phyloP scores from a whole-genome alignment of 2,329 filamentous ascomycete species.

The Chalaropsis thielavioides region DNA sequence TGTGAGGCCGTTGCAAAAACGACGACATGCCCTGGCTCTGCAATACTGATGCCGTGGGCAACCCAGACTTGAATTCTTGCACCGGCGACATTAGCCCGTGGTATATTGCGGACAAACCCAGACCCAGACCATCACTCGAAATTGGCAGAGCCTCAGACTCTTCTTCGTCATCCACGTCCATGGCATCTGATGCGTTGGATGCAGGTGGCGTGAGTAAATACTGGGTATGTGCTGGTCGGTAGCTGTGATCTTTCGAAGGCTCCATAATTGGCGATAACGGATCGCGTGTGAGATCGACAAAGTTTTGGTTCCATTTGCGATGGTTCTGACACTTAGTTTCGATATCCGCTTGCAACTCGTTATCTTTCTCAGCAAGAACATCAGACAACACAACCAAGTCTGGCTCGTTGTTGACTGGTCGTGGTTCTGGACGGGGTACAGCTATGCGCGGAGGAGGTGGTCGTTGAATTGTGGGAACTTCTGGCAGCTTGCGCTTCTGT shows the following conservation, averaged over 20 bases:
- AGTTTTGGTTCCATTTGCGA: slow-evolving; percentile 78
- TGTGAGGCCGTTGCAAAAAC: neutral
- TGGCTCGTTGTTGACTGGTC: slow-evolving; percentile 40
- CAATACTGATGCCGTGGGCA: slow-evolving; percentile 26
- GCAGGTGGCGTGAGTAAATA: slow-evolving; percentile 53
- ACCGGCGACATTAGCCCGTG: slow-evolving; percentile 23
- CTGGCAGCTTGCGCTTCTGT: slow-evolving; percentile 51
- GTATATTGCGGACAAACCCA: neutral
- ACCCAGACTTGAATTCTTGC: slow-evolving; percentile 34
- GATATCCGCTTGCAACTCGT: slow-evolving; percentile 66
- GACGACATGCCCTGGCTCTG: slow-evolving; percentile 23
- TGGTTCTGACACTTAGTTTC: slow-evolving; percentile 80
- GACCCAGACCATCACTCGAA: too few relatives aligned
- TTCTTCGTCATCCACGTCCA: slow-evolving; percentile 40
- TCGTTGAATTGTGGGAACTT: slow-evolving; percentile 46
- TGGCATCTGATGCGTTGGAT: slow-evolving; percentile 38
- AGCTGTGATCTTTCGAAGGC: slow-evolving; percentile 47
- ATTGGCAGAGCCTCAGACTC: neutral
- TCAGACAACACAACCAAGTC: slow-evolving; percentile 68
- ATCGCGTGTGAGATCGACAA: slow-evolving; percentile 73
- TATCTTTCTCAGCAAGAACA: slow-evolving; percentile 65
- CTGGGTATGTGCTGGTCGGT: slow-evolving; percentile 57
- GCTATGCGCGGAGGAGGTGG: slow-evolving; percentile 53
- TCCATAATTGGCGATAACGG: slow-evolving; percentile 63
- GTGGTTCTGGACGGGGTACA: slow-evolving; percentile 23